These are phyloP conservation scores for Naganishia liquefaciens DNA, from an alignment of 1,284 basidiomycete species.

Conservation along the genomic window DNA sequence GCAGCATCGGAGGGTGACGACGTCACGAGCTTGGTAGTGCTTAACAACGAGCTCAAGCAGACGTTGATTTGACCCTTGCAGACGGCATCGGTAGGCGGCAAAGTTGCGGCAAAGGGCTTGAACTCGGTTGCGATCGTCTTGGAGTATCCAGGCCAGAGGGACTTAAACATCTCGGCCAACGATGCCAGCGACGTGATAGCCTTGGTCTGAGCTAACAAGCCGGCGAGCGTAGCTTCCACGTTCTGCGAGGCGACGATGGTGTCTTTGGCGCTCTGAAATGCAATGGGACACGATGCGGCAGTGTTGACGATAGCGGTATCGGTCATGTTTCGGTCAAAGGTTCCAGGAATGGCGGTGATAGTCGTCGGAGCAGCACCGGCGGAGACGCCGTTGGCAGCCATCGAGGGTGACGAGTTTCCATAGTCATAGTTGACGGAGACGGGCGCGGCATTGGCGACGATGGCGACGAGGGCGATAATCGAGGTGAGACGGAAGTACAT, in stretches of 20 bases:
- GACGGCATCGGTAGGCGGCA: slow-evolving; percentile 9
- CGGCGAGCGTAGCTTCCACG: slow-evolving; percentile 1
- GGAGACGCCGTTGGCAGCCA: background rate
- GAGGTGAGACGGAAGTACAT: slow-evolving; percentile 7
- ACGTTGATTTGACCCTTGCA: slow-evolving; percentile 8
- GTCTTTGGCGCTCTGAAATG: background rate
- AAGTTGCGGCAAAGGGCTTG: slow-evolving; percentile 4
- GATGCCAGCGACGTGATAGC: background rate
- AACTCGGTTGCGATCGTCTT: slow-evolving; percentile 4
- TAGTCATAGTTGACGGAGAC: background rate
- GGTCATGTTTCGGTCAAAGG: background rate
- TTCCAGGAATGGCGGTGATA: background rate
- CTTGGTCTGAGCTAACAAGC: slow-evolving; percentile 14
- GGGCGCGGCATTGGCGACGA: slow-evolving; percentile 1
- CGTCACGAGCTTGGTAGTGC: slow-evolving; percentile 5
- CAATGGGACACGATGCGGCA: slow-evolving; percentile 1
- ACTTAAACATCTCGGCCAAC: background rate
- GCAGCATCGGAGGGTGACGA: slow-evolving; percentile 1
- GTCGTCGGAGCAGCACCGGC: background rate
- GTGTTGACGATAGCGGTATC: slow-evolving; percentile 6
- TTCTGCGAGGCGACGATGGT: slow-evolving; percentile 3
- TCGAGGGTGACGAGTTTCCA: background rate
- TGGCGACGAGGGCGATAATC: slow-evolving; percentile 4
- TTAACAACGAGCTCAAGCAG: slow-evolving; percentile 6
- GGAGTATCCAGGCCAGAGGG: slow-evolving; percentile 7